Conservation (phyloP, 2,329 filamentous ascomycete species). For the Fusarium sp. region DNA sequence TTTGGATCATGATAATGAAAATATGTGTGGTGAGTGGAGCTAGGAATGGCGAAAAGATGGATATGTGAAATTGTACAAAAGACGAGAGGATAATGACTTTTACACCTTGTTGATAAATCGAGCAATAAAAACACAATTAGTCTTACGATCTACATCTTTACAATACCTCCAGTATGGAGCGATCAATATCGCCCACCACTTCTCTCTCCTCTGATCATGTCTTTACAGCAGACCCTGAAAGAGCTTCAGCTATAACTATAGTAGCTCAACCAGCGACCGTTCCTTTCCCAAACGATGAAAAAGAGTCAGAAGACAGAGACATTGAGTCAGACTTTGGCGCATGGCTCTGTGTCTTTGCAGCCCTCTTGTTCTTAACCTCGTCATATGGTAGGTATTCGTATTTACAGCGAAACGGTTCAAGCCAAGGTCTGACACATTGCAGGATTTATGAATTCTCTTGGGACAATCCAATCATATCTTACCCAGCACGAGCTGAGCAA, state of each 20-base stretch:
- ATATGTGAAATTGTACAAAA: no score
- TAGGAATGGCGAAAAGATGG: no score
- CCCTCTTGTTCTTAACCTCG: slow-evolving; percentile 36
- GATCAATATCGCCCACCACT: background rate
- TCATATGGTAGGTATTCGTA: slow-evolving; percentile 18
- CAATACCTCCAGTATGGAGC: background rate
- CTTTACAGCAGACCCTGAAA: slow-evolving; percentile 9
- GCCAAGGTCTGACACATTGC: no score
- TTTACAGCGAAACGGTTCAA: no score
- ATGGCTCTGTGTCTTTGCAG: slow-evolving; percentile 36
- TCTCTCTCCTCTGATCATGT: background rate
- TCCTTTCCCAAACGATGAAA: slow-evolving; percentile 8
- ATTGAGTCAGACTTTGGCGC: slow-evolving; percentile 24
- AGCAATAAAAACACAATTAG: background rate
- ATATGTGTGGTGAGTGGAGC: no score
- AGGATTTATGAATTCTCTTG: slow-evolving; percentile 61
- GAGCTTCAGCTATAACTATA: background rate
- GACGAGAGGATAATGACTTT: no score
- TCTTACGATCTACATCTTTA: background rate
- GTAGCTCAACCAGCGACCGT: slow-evolving; percentile 5
- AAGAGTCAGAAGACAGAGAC: slow-evolving; percentile 4
- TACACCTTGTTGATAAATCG: no score
- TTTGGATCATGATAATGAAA: no score
- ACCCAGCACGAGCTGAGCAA: slow-evolving; percentile 56
- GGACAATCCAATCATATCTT: slow-evolving; percentile 61